A percentile compares a stretch with the other conserved stretches of the same genome.
These are phyloP conservation scores for Purpureocillium takamizusanense DNA, from an alignment of 2,329 filamentous ascomycete genomes.

Conservation along the genomic window DNA sequence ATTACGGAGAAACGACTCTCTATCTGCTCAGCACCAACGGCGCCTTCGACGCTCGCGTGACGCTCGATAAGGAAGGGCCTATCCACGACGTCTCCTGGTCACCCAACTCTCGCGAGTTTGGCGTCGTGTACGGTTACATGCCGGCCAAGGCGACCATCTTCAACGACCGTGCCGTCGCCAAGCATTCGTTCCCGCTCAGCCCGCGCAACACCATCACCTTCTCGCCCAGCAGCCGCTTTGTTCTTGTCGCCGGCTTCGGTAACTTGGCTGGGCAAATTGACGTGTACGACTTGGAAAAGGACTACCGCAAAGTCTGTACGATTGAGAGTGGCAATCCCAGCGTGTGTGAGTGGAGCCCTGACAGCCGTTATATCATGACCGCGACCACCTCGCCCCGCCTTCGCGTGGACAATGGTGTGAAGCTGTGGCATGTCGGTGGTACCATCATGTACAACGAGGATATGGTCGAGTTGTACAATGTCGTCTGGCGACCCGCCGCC, in stretches of 20 bases:
- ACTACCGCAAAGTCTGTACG: constrained; percentile 84
- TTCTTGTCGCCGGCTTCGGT: constrained; percentile 90
- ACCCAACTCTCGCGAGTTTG: constrained; percentile 94
- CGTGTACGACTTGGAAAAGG: constrained; percentile 90
- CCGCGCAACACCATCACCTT: constrained; percentile 94
- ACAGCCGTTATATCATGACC: constrained; percentile 90
- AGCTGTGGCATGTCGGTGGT: constrained; percentile 88
- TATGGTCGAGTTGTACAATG: constrained; percentile 88
- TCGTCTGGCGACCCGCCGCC: constrained; percentile 74
- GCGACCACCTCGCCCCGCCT: constrained; percentile 95
- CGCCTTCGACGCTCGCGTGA: constrained; percentile 83
- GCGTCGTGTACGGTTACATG: constrained; percentile 97
- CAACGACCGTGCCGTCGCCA: constrained; percentile 75
- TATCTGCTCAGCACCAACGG: constrained; percentile 90
- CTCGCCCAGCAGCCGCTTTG: constrained; percentile 87
- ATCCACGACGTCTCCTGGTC: constrained; percentile 99
- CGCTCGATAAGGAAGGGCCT: constrained; percentile 91
- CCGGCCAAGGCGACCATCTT: constrained; percentile 99
- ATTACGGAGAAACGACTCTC: constrained; percentile 96
- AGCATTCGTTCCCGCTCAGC: constrained; percentile 75
- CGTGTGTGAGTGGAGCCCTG: constrained; percentile 94
- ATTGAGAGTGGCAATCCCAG: constrained; percentile 95
- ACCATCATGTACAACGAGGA: constrained; percentile 92
- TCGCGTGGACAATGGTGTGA: constrained; percentile 92
- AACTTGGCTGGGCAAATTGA: constrained; percentile 97